Base-by-base conservation (phyloP, 306 rosid genomes). In the Vigna unguiculata region DNA sequence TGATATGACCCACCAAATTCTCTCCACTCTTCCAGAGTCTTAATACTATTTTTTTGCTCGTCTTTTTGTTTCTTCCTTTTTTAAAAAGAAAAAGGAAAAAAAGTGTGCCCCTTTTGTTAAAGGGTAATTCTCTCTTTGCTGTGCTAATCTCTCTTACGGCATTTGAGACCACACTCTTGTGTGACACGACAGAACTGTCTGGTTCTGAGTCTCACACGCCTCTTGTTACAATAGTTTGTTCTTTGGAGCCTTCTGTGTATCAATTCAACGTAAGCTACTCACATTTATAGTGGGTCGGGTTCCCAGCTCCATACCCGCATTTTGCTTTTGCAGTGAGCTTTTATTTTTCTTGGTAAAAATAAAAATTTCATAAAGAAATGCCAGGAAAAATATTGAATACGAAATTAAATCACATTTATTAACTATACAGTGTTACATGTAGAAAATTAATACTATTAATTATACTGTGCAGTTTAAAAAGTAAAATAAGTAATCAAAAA, bases 1-100 rank as follows among this genome's bases (percentile, higher is more conserved):
- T 54, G 36, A 48, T 19, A 53, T 76, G 85, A 85, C 88, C 84
- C 88, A 86, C 87, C 78, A 75, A 47, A 24, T 17, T 78, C 80
- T 78, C 80, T 85, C 87, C 85, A 82, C 78, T 81, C 78, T 84
- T 84, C 87, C 80, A 65, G 86, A 78, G 15, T 57, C 54, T 53
- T 40, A 17, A 36, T 28, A 52, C 49, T 46, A 59, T 79, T 71
- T 12, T 67, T 74, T 24, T 48, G 20, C 30, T 30, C 30, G 63
- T 72, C 71, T 51, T 52, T 62, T 63, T 19, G 49, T 34, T 72
- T 17, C 58, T n/a, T 34, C 5, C 10, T 30, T 4, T 41, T 15
- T 19, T 16, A 15, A 5, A 48, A 48, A 6, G 4, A 12, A 3
- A 43, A 5, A 58, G 0, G 6, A 5, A 13, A 21, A 58, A 4